Evolutionary conservation across 257 asterid genomes (phyloP), one percentile per base, ranked within the genome.

Genomic region (Rubia yunnanensis): DNA sequence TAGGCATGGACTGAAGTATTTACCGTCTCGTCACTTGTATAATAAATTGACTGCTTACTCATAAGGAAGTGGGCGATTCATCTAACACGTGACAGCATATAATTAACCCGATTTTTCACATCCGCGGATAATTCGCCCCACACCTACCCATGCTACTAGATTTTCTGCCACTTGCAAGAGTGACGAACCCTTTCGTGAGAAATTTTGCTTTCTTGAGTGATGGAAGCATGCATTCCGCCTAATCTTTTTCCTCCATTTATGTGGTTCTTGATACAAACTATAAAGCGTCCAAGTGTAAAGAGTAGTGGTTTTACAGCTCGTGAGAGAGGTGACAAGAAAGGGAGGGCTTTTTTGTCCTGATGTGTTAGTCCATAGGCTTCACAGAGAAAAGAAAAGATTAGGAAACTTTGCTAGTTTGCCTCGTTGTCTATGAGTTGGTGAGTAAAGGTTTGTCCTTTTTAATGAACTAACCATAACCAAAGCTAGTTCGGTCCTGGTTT

Each of bases 311-410:
- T 73, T 69, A 83, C 83, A 70, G 77, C 95, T 76, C 83, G 86
- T 86, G 86, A 62, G 86, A 60, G 30, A 14, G 30, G 35, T 10
- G 61, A 81, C 32, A 80, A 70, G 41, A 70, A 67, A 70, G 65
- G 34, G 63, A 57, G 64, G 41, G 75, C 79, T 71, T 61, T 76
- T 81, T 81, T 87, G 89, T 84, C 95, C 65, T 79, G 84, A 68
- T 77, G 65, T 69, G 15, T 44, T 44, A 44, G 84, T 41, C 58
- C 54, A 46, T 48, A 67, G 56, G 58, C 77, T 71, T 67, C 78
- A 44, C 28, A 64, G 41, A 63, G 67, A 35, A 8, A 8, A 67
- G 76, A 76, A 62, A 67, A 68, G 49, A 74, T 79, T 65, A 79
- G 62, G 78, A 66, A 70, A 72, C 64, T 70, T 65, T 59, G 69